These are phyloP conservation scores for Discostella stelligera DNA, from an alignment of 352 stramenopile genomes.

Conservation along the genomic window DNA sequence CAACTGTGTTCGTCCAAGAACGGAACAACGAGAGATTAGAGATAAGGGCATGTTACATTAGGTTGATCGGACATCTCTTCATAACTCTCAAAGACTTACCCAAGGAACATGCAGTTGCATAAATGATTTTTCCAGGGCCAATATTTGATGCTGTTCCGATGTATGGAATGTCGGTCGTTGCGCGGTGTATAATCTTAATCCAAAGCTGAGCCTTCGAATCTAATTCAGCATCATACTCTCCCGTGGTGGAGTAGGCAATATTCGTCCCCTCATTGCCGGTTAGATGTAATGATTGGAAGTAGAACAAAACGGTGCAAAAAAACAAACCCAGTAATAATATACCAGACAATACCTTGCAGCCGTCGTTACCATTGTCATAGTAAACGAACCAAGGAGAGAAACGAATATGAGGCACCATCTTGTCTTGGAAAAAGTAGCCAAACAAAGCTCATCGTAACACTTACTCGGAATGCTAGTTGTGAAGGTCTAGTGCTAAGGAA, in stretches of 20 bases:
- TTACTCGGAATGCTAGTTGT: constrained; percentile 68
- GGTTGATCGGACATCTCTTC: neutral
- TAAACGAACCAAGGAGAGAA: neutral
- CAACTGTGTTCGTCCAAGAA: constrained; percentile 31
- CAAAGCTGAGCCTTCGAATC: constrained; percentile 51
- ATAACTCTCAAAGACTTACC: neutral
- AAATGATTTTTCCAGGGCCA: constrained; percentile 71
- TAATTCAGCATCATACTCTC: constrained; percentile 29
- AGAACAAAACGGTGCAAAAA: constrained; percentile 43
- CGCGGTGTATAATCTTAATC: constrained; percentile 43
- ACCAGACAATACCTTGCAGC: constrained; percentile 31
- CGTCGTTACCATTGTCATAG: neutral
- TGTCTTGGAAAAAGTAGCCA: constrained; percentile 3
- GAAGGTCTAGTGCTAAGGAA: constrained; percentile 71
- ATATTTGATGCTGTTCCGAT: constrained; percentile 60
- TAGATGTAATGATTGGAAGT: constrained; percentile 17
- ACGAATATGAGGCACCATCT: constrained; percentile 1
- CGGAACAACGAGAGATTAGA: neutral
- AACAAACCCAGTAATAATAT: constrained; percentile 60
- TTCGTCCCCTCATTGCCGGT: constrained; percentile 12
- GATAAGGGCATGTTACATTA: neutral
- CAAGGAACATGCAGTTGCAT: constrained; percentile 56
- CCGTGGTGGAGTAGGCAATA: constrained; percentile 7
- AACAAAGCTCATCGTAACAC: neutral
- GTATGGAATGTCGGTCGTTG: constrained; percentile 57